A percentile compares a stretch with the other conserved stretches of the same genome.
Conservation (phyloP, 768 basidiomycete genomes). For the Pleurotus sapidus region DNA sequence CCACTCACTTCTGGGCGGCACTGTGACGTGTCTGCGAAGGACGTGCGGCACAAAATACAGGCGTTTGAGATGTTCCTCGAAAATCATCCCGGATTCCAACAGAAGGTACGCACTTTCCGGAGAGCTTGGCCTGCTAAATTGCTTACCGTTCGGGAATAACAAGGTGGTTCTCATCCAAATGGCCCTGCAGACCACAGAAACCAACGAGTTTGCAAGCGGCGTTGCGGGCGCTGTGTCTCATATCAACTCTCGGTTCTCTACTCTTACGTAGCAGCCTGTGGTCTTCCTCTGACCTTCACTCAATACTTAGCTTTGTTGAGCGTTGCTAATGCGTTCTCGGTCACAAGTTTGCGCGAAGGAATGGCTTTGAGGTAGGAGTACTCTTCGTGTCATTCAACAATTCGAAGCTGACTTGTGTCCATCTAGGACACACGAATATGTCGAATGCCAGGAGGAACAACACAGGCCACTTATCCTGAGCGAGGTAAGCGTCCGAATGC, state of each 20-base stretch:
- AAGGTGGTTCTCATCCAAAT: conserved; percentile 85
- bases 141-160: not conserved
- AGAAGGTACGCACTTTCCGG: conserved; percentile 43
- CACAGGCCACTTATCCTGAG: conserved; percentile 74
- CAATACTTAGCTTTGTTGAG: conserved; percentile 82
- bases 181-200: conserved; percentile 77
- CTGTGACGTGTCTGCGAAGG: conserved; percentile 27
- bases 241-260: conserved; percentile 82
- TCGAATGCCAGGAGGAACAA: conserved; percentile 76
- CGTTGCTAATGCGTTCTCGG: conserved; percentile 82
- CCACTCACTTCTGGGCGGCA: not conserved
- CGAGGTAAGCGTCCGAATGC: conserved; percentile 45
- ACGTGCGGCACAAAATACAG: conserved; percentile 78
- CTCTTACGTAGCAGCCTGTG: conserved; percentile 83
- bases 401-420: no score
- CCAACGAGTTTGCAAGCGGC: conserved; percentile 69
- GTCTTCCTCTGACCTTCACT: conserved; percentile 86
- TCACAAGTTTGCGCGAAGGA: conserved; percentile 81
- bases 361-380: conserved; percentile 61
- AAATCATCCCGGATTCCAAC: conserved; percentile 74
- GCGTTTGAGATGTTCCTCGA: conserved; percentile 84
- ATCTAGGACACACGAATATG: conserved; percentile 69
- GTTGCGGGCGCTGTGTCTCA: conserved; percentile 76
- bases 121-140: not conserved
- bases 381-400: not conserved